Base-by-base conservation (phyloP, 2,329 filamentous ascomycete genomes). In the Madurella fahalii region DNA sequence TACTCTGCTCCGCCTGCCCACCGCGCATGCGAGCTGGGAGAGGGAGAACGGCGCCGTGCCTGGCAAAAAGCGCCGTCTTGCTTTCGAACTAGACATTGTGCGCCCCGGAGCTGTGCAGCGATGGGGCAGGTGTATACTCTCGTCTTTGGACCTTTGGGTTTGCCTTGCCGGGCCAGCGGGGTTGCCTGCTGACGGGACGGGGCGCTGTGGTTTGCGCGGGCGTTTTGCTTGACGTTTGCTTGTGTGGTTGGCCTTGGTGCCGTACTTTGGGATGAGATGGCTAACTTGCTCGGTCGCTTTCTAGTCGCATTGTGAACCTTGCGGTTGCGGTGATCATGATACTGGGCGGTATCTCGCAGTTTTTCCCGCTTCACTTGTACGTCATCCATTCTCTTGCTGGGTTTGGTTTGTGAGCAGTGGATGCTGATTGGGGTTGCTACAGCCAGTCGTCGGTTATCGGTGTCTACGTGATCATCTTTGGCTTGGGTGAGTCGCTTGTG, bases 221-320 rank as follows among this genome's bases (percentile, higher is more conserved):
- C 4, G 13, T 4, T 37, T 37, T 37, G 34, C 34, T 37, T 12
- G 11, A 11, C 34, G 13, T 37, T 37, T 37, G 34, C 2, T 9
- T 25, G 25, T 25, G 25, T 25, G 25, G 25, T 7, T 25, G 25
- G 25, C 25, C 25, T 25, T 25, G 25, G 25, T 25, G 25, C 25
- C 25, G 25, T 25, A 25, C 25, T 25, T 25, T 20, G 34, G 18
- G 17, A 17, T 18, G 15, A 12, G 58, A 32, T 31, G 56, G 68
- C 72, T 77, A 68, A 76, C 65, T 32, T 17, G 25, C 47, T 51
- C 34, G 16, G 25, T 43, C 18, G 32, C 53, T 58, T 65, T 61
- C 46, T 50, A 97, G 94, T 77, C 94, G 94, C 69, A 84, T 97
- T 69, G 89, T 95, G 72, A 99, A 99, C 81, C 79, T 99, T 72